Conservation (phyloP, 2,329 filamentous ascomycete species). For the Aureobasidium sp. region DNA sequence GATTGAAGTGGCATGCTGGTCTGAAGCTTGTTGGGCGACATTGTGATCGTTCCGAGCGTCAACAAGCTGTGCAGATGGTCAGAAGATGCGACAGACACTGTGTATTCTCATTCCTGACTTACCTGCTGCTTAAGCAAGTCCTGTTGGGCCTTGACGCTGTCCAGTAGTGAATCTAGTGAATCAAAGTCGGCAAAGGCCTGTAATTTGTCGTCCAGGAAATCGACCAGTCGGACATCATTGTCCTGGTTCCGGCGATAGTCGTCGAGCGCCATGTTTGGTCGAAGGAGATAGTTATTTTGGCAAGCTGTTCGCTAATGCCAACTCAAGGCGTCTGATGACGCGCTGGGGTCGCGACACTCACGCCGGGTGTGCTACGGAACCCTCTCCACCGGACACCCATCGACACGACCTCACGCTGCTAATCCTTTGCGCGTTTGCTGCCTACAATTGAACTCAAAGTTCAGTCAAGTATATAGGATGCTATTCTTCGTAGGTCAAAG, state of each 20-base stretch:
- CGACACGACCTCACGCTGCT: background rate
- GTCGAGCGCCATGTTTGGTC: background rate
- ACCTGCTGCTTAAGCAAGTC: slow-evolving; percentile 70
- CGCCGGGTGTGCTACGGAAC: background rate
- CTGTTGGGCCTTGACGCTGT: slow-evolving; percentile 71
- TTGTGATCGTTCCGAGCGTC: slow-evolving; percentile 66
- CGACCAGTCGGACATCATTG: slow-evolving; percentile 61
- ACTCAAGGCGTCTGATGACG: slow-evolving; percentile 1
- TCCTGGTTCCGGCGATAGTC: slow-evolving; percentile 8
- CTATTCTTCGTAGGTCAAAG: background rate
- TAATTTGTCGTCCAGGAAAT: slow-evolving; percentile 93
- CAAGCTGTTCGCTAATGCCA: background rate
- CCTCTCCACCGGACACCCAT: background rate
- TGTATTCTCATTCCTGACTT: slow-evolving; percentile 14
- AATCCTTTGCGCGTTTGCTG: slow-evolving; percentile 2
- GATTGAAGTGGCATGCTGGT: slow-evolving; percentile 52
- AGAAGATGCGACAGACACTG: background rate
- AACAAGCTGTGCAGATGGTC: slow-evolving; percentile 50
- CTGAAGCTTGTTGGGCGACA: slow-evolving; percentile 55
- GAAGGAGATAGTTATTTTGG: background rate
- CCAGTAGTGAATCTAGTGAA: slow-evolving; percentile 67
- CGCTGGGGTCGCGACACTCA: background rate
- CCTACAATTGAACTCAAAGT: background rate
- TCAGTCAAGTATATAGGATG: background rate
- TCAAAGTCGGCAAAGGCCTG: slow-evolving; percentile 78